Evolutionary conservation across 2,329 filamentous ascomycete genomes (phyloP), one percentile per base, ranked within the genome.

Genomic region (Scleromitrula shiraiana): DNA sequence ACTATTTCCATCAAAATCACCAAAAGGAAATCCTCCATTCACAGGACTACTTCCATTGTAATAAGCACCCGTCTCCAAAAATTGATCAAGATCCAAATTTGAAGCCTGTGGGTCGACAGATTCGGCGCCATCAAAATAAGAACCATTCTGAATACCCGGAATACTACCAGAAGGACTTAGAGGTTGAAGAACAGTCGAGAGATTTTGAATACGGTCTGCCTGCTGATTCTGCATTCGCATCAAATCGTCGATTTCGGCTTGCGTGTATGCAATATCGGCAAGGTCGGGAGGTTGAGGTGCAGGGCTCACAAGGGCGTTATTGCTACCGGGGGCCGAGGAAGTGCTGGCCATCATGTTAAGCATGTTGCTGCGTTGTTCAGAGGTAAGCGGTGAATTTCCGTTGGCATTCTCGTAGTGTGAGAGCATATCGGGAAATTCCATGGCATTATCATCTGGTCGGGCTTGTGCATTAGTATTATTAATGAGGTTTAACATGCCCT

Each of bases 221-320:
- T 95, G 89, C 51, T 91, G 82, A 20, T 80, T 78, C 62, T 94
- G 87, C 59, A 95, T 72, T 36, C 82, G 83, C 53, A 87, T 80
- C 2, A 97, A 73, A 24, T 85, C 76, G 43, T 93, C 86, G 23
- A 96, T 77, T 53, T 95, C 85, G 12, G 83, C 73, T 52, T 84
- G 76, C 4, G 84, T 90, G 51, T 77, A 77, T 38, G 74, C 77
- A 53, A 93, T 77, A 32, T 82, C 75, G 42, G 77, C 73, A 17
- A 88, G 68, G 12, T 64, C 64, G 0, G 77, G 76, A 3, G 68
- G 66, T 12, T 64, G 61, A 14, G 64, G 59, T 14, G 60, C 55
- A 2, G 63, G 61, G 7, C 54, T 58, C 19, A 62, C 65, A 59
- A 56, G 59, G 22, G 57, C 52, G 50, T 58, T 63, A 50, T 61